These are phyloP conservation scores for Tephrocybe rancida DNA, from an alignment of 768 basidiomycete genomes.

Conservation along the genomic window DNA sequence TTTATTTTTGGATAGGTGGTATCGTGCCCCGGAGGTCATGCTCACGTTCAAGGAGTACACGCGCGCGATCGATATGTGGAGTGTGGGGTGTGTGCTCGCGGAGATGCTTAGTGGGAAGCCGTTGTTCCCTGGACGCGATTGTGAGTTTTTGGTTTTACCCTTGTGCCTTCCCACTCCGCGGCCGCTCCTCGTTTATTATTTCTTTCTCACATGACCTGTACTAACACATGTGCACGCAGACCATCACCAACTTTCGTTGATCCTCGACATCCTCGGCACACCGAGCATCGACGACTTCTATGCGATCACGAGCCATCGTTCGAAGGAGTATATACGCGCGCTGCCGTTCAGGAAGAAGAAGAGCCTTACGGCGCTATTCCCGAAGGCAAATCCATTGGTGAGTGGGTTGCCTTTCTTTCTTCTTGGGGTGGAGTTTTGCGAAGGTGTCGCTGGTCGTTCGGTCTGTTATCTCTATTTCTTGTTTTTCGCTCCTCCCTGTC, in stretches of 20 bases:
- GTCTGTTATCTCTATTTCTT: too few species aligned
- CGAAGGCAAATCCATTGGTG: slow-evolving; percentile 71
- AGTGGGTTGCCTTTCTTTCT: slow-evolving; percentile 23
- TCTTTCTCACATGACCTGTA: slow-evolving; percentile 5
- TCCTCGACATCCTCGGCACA: slow-evolving; percentile 93
- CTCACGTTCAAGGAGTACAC: slow-evolving; percentile 97
- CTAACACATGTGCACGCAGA: slow-evolving; percentile 44
- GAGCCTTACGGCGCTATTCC: slow-evolving; percentile 70
- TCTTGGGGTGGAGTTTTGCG: background rate
- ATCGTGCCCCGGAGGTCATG: slow-evolving; percentile 98
- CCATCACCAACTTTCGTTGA: slow-evolving; percentile 91
- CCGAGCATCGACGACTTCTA: slow-evolving; percentile 94
- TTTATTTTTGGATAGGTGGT: slow-evolving; percentile 65
- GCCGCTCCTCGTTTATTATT: background rate
- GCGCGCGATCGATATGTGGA: slow-evolving; percentile 85
- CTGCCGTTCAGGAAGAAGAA: slow-evolving; percentile 85
- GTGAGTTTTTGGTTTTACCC: slow-evolving; percentile 37
- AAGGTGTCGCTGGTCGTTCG: too few species aligned
- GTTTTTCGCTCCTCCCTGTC: background rate
- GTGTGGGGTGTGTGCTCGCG: slow-evolving; percentile 83
- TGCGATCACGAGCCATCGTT: slow-evolving; percentile 78
- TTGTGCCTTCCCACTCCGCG: too few species aligned
- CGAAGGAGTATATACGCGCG: slow-evolving; percentile 87
- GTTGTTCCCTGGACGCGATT: slow-evolving; percentile 93
- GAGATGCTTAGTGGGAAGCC: slow-evolving; percentile 94